Conservation (phyloP, 495 filamentous ascomycete species). For the Penicillium turbatum region DNA sequence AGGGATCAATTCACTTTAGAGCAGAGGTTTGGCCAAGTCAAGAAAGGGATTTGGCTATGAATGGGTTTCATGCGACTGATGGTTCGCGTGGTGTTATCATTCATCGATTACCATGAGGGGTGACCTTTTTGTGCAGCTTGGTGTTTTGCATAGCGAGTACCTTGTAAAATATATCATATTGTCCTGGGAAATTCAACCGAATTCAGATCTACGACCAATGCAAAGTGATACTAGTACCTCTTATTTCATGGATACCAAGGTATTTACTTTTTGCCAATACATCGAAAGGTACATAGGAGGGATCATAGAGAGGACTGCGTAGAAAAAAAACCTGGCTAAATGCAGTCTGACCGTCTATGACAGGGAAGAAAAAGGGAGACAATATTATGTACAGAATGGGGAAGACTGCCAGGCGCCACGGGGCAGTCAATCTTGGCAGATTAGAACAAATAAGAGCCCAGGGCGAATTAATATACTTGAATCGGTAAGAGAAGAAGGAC, state of each 20-base stretch:
- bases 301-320: neutral
- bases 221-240: no score
- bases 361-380: neutral
- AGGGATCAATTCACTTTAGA: neutral
- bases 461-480: neutral
- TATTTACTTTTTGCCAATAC: no score
- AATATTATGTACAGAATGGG: slow-evolving; percentile 8
- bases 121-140: neutral
- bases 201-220: no score
- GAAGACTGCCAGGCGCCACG: neutral
- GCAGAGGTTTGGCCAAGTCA: slow-evolving; percentile 19
- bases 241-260: no score
- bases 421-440: neutral
- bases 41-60: slow-evolving; percentile 12
- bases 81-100: slow-evolving; percentile 29
- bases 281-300: no score
- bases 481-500: neutral
- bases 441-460: slow-evolving; percentile 4
- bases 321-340: neutral
- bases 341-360: neutral
- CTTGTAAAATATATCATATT: no score
- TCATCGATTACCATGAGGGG: neutral
- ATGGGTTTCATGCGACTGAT: slow-evolving; percentile 23
- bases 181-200: no score
- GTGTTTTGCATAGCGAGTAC: neutral